phyloP scores from a whole-genome alignment of 176 grass and related monocot genomes.

The Phoenix roebelenii region DNA sequence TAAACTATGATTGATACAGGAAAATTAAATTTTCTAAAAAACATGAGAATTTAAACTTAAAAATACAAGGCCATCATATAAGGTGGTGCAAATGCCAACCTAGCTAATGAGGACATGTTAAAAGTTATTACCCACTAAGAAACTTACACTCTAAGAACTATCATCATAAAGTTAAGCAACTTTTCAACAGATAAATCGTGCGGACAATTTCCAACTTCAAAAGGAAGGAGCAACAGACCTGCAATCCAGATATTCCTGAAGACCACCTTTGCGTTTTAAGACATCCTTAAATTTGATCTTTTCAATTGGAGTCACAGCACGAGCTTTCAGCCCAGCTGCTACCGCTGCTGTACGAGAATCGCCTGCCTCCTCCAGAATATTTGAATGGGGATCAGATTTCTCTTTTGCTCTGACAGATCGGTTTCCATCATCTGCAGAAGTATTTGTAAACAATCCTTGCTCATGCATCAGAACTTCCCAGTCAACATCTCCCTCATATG shows the following conservation, averaged over 20 bases:
- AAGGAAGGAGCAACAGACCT: slow-evolving; percentile 40
- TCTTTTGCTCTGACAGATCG: slow-evolving; percentile 54
- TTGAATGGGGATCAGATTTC: slow-evolving; percentile 19
- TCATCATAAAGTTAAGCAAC: neutral
- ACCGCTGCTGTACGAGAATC: slow-evolving; percentile 52
- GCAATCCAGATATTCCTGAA: slow-evolving; percentile 89
- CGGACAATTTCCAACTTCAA: neutral
- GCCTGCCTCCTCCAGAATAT: slow-evolving; percentile 29
- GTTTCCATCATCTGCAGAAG: slow-evolving; percentile 28
- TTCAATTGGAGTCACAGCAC: slow-evolving; percentile 64
- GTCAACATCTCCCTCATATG: slow-evolving; percentile 80
- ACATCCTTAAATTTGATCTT: slow-evolving; percentile 93
- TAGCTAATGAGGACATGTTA: no score
- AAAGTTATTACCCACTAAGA: neutral
- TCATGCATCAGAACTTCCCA: slow-evolving; percentile 88
- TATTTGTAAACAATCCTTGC: slow-evolving; percentile 54
- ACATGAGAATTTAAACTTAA: no score
- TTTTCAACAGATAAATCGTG: neutral
- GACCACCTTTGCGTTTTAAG: slow-evolving; percentile 79
- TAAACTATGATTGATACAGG: neutral
- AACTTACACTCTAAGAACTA: neutral
- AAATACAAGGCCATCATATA: no score
- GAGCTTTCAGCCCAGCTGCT: slow-evolving; percentile 68
- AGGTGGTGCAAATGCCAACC: no score
- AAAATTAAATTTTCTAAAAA: neutral